These are phyloP conservation scores for Trichoderma gamsii DNA, from an alignment of 495 filamentous ascomycete species.

Conservation along the genomic window DNA sequence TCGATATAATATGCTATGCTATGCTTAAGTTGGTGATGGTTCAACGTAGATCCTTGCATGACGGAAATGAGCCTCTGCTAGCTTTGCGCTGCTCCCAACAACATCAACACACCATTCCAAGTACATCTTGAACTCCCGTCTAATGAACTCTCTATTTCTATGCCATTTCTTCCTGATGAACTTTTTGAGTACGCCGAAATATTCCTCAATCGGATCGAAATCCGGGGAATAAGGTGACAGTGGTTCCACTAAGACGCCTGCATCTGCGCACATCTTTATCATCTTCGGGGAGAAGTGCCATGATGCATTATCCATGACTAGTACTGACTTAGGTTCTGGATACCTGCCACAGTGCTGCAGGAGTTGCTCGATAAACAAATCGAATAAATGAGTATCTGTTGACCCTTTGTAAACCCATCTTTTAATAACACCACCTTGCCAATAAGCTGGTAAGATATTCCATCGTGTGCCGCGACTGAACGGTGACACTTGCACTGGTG, in stretches of 20 bases:
- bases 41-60: conserved; percentile 1
- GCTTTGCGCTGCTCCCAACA: conserved; percentile 9
- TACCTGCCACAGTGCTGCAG: conserved; percentile 33
- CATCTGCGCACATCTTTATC: conserved; percentile 30
- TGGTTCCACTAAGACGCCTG: conserved; percentile 36
- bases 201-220: conserved; percentile 33
- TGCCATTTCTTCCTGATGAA: conserved; percentile 22
- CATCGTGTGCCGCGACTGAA: conserved; percentile 30
- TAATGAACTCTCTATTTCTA: conserved; percentile 16
- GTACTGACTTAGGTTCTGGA: conserved; percentile 36
- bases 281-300: conserved; percentile 33
- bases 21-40: no score
- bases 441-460: conserved; percentile 38
- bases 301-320: conserved; percentile 44
- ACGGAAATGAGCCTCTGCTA: conserved; percentile 8
- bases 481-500: conserved; percentile 29
- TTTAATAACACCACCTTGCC: conserved; percentile 33
- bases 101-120: conserved; percentile 25
- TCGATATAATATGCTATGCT: no score
- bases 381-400: conserved; percentile 35
- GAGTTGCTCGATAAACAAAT: conserved; percentile 38
- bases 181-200: conserved; percentile 22
- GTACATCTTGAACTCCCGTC: conserved; percentile 21
- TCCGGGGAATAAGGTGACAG: conserved; percentile 32
- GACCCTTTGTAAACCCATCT: conserved; percentile 32